Conservation (phyloP, 768 basidiomycete species). For the Lactarius evosmus region DNA sequence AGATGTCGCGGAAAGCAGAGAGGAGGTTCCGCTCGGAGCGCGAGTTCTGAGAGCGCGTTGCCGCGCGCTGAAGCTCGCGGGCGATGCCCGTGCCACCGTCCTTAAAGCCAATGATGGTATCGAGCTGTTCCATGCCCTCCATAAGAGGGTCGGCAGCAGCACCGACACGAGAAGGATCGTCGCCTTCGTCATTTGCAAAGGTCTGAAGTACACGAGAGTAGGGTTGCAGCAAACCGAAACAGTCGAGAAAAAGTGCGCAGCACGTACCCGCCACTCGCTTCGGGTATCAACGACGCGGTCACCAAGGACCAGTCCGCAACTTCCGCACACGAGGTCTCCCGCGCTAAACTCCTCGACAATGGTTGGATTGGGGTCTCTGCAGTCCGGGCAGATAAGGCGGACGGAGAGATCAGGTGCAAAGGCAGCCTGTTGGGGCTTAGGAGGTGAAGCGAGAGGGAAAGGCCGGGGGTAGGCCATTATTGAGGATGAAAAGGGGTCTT, state of each 20-base stretch:
- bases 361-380: constrained; percentile 87
- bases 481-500: neutral
- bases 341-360: constrained; percentile 98
- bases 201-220: constrained; percentile 55
- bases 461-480: constrained; percentile 43
- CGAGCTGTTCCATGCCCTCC: constrained; percentile 92
- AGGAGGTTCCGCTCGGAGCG: constrained; percentile 84
- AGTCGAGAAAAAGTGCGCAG: constrained; percentile 16
- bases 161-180: constrained; percentile 99
- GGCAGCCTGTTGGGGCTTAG: constrained; percentile 53
- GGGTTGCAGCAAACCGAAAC: constrained; percentile 25
- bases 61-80: constrained; percentile 88
- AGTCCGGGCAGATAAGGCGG: constrained; percentile 92
- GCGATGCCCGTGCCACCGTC: constrained; percentile 94
- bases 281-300: constrained; percentile 96
- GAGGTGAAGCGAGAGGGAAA: constrained; percentile 67
- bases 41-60: constrained; percentile 72
- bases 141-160: constrained; percentile 90
- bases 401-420: constrained; percentile 84
- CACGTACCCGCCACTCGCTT: constrained; percentile 94
- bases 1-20: constrained; percentile 87
- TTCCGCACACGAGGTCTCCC: constrained; percentile 94
- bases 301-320: constrained; percentile 91
- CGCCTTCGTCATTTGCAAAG: constrained; percentile 98
- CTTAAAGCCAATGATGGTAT: constrained; percentile 92